These are phyloP conservation scores for Clavulina sp. DNA, from an alignment of 768 basidiomycete genomes.

Conservation along the genomic window DNA sequence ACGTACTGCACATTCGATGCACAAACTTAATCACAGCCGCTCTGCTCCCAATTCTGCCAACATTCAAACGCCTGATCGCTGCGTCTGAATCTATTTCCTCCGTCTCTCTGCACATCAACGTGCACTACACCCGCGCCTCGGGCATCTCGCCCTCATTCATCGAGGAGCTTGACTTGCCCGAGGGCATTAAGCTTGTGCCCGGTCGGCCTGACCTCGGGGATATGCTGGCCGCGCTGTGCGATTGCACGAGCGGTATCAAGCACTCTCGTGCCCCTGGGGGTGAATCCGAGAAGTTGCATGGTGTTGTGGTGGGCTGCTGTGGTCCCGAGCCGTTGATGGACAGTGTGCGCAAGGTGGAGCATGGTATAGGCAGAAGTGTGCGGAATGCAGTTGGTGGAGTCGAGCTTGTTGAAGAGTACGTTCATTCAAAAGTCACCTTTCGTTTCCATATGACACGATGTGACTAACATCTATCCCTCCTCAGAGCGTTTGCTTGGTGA, in stretches of 20 bases:
- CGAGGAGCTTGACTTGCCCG: neutral
- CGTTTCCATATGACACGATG: too few species aligned
- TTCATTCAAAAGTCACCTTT: too few species aligned
- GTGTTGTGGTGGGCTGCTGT: slow-evolving; percentile 8
- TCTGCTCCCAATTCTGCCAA: slow-evolving; percentile 30
- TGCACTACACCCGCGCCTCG: slow-evolving; percentile 39
- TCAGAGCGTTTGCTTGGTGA: too few species aligned
- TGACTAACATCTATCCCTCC: too few species aligned
- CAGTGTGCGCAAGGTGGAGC: neutral
- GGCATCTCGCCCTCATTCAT: neutral
- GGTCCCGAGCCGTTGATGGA: slow-evolving; percentile 6
- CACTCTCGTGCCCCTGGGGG: neutral
- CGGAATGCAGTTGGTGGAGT: slow-evolving; percentile 6
- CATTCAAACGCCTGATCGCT: slow-evolving; percentile 28
- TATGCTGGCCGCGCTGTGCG: neutral
- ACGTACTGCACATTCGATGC: slow-evolving; percentile 13
- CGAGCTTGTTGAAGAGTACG: slow-evolving; percentile 9
- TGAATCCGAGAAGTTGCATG: too few species aligned
- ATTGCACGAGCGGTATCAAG: neutral
- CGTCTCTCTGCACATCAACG: slow-evolving; percentile 30
- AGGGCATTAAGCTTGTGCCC: neutral
- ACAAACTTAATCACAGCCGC: slow-evolving; percentile 20
- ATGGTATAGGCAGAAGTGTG: neutral
- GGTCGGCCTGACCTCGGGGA: slow-evolving; percentile 5
- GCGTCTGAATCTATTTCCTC: slow-evolving; percentile 17